Base-by-base conservation (phyloP, 2,329 filamentous ascomycete species). In the Clonostachys rosea region DNA sequence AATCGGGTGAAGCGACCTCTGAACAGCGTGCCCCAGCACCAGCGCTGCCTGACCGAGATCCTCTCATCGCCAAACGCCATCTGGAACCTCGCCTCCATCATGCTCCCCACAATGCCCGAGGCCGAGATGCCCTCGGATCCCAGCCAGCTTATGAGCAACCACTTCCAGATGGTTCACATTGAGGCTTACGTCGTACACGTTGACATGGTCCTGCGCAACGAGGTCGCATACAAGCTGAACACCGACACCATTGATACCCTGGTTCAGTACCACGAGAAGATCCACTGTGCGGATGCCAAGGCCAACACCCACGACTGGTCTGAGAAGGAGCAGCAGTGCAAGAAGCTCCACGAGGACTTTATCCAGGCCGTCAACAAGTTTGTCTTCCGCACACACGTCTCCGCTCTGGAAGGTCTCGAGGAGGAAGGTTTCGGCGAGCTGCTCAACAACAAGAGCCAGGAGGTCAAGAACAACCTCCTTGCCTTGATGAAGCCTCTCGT, bases 111-210 rank as follows among this genome's bases (percentile, higher is more conserved):
- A 73, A 84, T 86, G 18, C 90, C 92, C 51, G 89, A 96, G 60
- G 73, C 89, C 39, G 89, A 96, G 58, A 78, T 96, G 64, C 83
- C 83, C 67, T 85, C 85, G 68, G 90, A 96, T 42, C 75, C 95
- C 54, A 78, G 92, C 56, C 91, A 96, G 70, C 89, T 88, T 53
- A 74, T 96, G 53, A 90, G 88, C 79, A 95, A 95, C 79, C 43
- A 49, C 43, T 94, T 92, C 70, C 87, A 95, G 74, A 81, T 96
- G 63, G 76, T 96, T 62, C 90, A 96, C 66, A 75, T 97, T 58
- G 91, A 97, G 72, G 94, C 94, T 45, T 99, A 99, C 67, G 92
- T 97, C 58, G 94, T 99, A 51, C 92, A 97, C 69, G 91, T 99
- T 69, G 94, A 99, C 74, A 96, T 97, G 91, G 92, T 99, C 50